Evolutionary conservation across 2,329 filamentous ascomycete species (phyloP).

Genomic region (Teratosphaeriaceae sp.): DNA sequence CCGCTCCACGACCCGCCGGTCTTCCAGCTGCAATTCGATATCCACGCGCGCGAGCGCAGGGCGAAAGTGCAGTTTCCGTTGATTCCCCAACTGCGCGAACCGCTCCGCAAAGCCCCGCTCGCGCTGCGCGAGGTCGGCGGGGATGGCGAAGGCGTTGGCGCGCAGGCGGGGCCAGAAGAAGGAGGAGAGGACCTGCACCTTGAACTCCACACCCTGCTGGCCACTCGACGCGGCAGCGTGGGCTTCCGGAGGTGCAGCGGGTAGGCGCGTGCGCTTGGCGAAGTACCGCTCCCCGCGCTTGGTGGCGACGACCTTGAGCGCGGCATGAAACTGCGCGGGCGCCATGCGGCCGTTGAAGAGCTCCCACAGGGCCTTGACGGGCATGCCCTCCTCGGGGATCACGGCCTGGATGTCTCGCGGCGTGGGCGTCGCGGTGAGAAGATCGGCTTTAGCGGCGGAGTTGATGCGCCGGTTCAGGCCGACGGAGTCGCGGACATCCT

Average conservation of each 20-base stretch:
- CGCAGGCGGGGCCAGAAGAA: slow-evolving; percentile 88
- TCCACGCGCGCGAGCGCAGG: slow-evolving; percentile 72
- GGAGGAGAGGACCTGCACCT: slow-evolving; percentile 81
- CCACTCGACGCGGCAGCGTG: neutral
- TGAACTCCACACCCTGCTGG: slow-evolving; percentile 41
- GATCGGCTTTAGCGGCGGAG: slow-evolving; percentile 17
- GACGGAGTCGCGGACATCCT: slow-evolving; percentile 77
- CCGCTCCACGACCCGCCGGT: slow-evolving; percentile 63
- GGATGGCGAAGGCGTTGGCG: slow-evolving; percentile 61
- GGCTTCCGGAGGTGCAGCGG: slow-evolving; percentile 9
- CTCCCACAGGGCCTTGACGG: slow-evolving; percentile 25
- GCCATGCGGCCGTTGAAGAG: slow-evolving; percentile 23
- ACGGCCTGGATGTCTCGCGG: slow-evolving; percentile 27
- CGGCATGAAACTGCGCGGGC: slow-evolving; percentile 18
- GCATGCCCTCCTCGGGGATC: slow-evolving; percentile 31
- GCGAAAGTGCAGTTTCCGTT: slow-evolving; percentile 83
- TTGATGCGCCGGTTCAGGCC: slow-evolving; percentile 47
- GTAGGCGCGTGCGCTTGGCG: slow-evolving; percentile 22
- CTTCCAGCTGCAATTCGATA: slow-evolving; percentile 75
- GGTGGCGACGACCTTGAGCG: slow-evolving; percentile 21
- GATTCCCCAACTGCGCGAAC: slow-evolving; percentile 74
- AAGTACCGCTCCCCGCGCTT: slow-evolving; percentile 23
- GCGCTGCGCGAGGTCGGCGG: slow-evolving; percentile 49
- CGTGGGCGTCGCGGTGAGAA: slow-evolving; percentile 18
- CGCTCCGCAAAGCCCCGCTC: slow-evolving; percentile 66